A percentile compares a stretch with the other conserved stretches of the same genome.
Conservation (phyloP, 164 flowering plant species). For the Brasenia schreberi region DNA sequence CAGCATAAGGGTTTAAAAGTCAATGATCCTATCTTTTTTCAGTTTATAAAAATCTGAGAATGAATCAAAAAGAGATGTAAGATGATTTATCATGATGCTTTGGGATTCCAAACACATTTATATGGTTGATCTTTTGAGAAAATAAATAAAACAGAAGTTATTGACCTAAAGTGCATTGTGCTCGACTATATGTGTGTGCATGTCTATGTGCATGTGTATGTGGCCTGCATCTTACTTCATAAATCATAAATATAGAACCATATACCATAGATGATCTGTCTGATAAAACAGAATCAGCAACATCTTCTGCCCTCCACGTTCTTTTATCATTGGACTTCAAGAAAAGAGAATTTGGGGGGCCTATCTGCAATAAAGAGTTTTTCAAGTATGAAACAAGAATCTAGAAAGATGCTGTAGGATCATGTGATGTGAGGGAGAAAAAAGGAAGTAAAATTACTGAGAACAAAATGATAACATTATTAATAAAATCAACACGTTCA, state of each 20-base stretch:
- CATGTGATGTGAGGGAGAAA: neutral
- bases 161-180: too few species aligned
- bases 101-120: too few species aligned
- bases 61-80: too few species aligned
- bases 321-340: slow-evolving; percentile 65
- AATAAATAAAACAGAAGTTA: too few species aligned
- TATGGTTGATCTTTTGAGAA: too few species aligned
- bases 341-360: slow-evolving; percentile 70
- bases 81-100: too few species aligned
- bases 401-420: neutral
- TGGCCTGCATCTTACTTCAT: too few species aligned
- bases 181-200: too few species aligned
- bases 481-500: slow-evolving; percentile 83
- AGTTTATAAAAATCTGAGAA: too few species aligned
- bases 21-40: too few species aligned
- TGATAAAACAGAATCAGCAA: slow-evolving; percentile 87
- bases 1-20: too few species aligned
- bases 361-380: slow-evolving; percentile 54
- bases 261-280: slow-evolving; percentile 60
- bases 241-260: neutral
- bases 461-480: slow-evolving; percentile 83
- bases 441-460: slow-evolving; percentile 38
- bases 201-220: too few species aligned
- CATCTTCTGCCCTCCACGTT: slow-evolving; percentile 81
- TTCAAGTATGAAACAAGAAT: neutral